Base-by-base conservation (phyloP, 768 basidiomycete species). In the Rhodosporidiobolus odoratus region DNA sequence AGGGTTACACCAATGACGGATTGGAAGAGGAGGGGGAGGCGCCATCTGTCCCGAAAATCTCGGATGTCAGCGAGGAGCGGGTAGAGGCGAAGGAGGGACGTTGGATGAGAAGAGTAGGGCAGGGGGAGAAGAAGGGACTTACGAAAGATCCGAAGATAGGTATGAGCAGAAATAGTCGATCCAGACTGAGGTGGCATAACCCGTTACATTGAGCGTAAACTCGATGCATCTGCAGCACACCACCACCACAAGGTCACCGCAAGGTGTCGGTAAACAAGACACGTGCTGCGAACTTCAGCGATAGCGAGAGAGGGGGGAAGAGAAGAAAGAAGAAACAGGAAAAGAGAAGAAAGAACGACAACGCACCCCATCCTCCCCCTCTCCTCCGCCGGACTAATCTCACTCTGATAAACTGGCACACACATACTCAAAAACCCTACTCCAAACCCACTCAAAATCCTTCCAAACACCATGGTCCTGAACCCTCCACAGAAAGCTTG, bases 351-450 rank as follows among this genome's bases (percentile, higher is more conserved):
- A 52, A 54, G 43, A 34, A 65, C 64, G 4, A 93, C 93, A 85
- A 96, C 92, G 76, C 91, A 93, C 3, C 92, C 94, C 50, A 96
- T 82, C 50, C 90, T 87, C 58, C 94, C 94, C 75, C 94, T 86
- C 88, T 94, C 75, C 45, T 89, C 84, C 4, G 94, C 90, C 38
- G 94, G 93, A 7, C 91, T 93, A 57, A 96, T 92, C 82, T 97
- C 94, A 75, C 40, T 41, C 82, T 96, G 91, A 79, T 92, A 94
- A 67, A 93, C 92, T 21, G 91, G 92, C 37, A 93, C 91, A 69
- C 93, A 92, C n/a, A 91, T 93, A 52, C 91, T 92, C 63, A 95
- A 80, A 70, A 95, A 83, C 13, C 93, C 93, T 23, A 96, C 93
- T 23, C 93, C 93, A 77, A 89, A 90, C 16, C 93, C 93, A 70